phyloP scores from a whole-genome alignment of 768 basidiomycete genomes.

The Boletellus sp. region DNA sequence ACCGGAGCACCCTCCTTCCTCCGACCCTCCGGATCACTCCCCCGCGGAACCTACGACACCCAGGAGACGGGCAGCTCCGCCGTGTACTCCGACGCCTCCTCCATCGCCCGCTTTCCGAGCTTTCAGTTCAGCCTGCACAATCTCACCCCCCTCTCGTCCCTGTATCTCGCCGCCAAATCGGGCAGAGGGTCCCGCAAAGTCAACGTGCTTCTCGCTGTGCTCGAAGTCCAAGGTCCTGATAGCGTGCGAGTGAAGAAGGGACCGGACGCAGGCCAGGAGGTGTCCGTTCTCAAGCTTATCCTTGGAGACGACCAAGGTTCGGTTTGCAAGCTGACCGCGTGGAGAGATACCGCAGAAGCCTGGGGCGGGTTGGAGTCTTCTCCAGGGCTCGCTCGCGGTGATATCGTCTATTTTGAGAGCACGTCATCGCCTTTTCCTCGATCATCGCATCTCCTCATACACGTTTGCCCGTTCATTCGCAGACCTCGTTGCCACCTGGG shows the following conservation, averaged over 20 bases:
- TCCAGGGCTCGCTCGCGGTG: constrained; percentile 59
- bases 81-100: constrained; percentile 62
- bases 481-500: constrained; percentile 55
- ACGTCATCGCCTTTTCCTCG: constrained; percentile 25
- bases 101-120: constrained; percentile 67
- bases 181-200: constrained; percentile 46
- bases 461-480: constrained; percentile 9
- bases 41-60: constrained; percentile 33
- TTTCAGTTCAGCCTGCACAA: constrained; percentile 71
- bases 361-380: constrained; percentile 55
- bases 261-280: constrained; percentile 62
- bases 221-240: constrained; percentile 79
- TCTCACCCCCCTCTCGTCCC: constrained; percentile 47
- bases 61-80: constrained; percentile 46
- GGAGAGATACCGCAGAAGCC: constrained; percentile 69
- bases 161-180: constrained; percentile 29
- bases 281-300: constrained; percentile 65
- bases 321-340: constrained; percentile 71
- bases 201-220: constrained; percentile 56
- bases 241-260: constrained; percentile 65
- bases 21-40: constrained; percentile 27
- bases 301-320: constrained; percentile 69
- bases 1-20: constrained; percentile 25
- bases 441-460: constrained; percentile 16
- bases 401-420: constrained; percentile 71